Evolutionary conservation across 148 eudicot species (phyloP), one percentile per base, ranked within the genome.

Genomic region (Spergularia marina): DNA sequence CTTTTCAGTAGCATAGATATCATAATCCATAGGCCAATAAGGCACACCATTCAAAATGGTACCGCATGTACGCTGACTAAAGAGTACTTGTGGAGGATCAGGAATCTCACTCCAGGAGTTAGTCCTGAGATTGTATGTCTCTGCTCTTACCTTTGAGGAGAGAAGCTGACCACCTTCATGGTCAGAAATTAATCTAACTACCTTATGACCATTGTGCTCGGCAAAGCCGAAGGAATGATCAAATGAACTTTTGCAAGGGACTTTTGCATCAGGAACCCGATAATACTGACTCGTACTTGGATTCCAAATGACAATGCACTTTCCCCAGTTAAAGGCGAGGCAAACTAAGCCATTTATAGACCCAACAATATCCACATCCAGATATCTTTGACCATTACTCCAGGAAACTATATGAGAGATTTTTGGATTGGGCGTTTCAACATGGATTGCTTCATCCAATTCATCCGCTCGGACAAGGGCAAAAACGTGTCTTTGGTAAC

Each of bases 161-260:
- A 63, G 67, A 63, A 0, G 44, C n/a, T 63, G 67, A 30, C 44
- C 44, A 63, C 17, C 67, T 17, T 14, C 10, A 63, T 63, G 67
- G 12, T 63, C 47, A 5, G 47, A 63, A 36, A 63, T 41, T 30
- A 63, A 23, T 36, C 67, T 30, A 63, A 63, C 67, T 8, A 63
- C 67, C 67, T 63, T 63, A 36, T 63, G 67, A 36, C 67, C 67
- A 63, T 63, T 63, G 47, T 63, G 44, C 67, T 63, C 67, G 36
- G 67, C 67, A 63, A 63, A 63, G 44, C 67, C 67, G 34, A 63
- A 11, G 17, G 67, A 63, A 34, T 21, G 44, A 36, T 63, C 47
- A 16, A 63, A 44, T 15, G 47, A 30, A 44, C 44, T 44, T 17
- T 63, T 36, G 18, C 5, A 34, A 36, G 67, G 67, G 12, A 63